Percentiles rank a stretch among this genome's conserved stretches.
Evolutionary conservation across 345 rosid genomes (phyloP).

Genomic region (Brassica napus): DNA sequence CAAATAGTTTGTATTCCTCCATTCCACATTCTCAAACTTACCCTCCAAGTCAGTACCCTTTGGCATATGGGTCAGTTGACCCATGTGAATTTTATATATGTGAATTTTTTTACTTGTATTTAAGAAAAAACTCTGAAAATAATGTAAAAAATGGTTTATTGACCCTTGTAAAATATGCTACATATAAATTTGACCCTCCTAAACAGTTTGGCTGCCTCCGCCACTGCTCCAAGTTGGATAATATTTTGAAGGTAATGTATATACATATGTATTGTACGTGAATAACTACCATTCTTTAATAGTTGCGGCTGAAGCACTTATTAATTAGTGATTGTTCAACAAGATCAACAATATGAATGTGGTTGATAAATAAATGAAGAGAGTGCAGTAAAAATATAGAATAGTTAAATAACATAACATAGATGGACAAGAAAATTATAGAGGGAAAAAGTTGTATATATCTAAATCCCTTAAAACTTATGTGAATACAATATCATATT

Average conservation of each 20-base stretch:
- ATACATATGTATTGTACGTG: not conserved
- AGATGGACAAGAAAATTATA: not conserved
- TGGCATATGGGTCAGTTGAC: too few species aligned
- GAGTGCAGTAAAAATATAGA: not conserved
- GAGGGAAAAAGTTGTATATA: not conserved
- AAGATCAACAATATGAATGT: not conserved
- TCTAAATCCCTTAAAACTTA: not conserved
- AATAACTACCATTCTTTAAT: not conserved
- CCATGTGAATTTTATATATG: too few species aligned
- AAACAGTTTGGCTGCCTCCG: too few species aligned
- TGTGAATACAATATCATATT: too few species aligned
- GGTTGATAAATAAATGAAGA: not conserved
- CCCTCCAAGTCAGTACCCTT: not conserved
- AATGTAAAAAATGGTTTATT: too few species aligned
- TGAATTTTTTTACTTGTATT: too few species aligned
- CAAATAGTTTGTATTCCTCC: not conserved
- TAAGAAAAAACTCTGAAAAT: too few species aligned
- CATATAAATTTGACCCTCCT: too few species aligned
- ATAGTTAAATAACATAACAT: not conserved
- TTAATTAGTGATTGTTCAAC: not conserved
- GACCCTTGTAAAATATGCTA: too few species aligned
- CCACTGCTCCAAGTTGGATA: not conserved
- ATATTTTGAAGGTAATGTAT: not conserved
- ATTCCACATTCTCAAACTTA: constrained; percentile 1
- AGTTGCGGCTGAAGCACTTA: not conserved